phyloP scores from a whole-genome alignment of 345 rosid species.

The Eucalyptus sp. region DNA sequence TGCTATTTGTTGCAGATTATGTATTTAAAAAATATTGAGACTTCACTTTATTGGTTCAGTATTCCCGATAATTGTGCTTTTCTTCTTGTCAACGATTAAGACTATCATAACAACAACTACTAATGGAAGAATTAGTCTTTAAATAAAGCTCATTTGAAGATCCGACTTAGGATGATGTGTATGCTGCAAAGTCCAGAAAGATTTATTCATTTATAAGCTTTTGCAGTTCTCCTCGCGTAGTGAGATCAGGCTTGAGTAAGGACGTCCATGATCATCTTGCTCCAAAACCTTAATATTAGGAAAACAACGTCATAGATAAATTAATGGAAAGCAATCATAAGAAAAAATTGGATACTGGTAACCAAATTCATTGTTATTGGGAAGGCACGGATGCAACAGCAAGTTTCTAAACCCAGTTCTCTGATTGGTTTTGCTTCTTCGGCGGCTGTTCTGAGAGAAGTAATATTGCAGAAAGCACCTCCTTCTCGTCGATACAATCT shows the following conservation, averaged over 20 bases:
- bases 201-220: not conserved
- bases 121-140: not conserved
- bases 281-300: not conserved
- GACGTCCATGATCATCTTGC: not conserved
- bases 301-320: not conserved
- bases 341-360: not conserved
- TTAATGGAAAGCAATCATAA: not conserved
- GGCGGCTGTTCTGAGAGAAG: not conserved
- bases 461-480: conserved; percentile 26
- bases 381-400: not conserved
- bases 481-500: conserved; percentile 5
- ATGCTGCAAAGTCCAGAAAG: not conserved
- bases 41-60: not conserved
- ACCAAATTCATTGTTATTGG: not conserved
- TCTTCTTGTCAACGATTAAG: not conserved
- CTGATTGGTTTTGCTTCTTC: not conserved
- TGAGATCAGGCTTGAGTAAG: not conserved
- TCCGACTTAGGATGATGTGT: not conserved
- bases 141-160: not conserved
- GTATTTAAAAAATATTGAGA: not conserved
- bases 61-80: not conserved
- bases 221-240: not conserved
- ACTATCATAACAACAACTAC: not conserved
- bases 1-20: not conserved
- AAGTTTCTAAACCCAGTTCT: not conserved